These are phyloP conservation scores for Lunularia cruciata DNA, from an alignment of 225 moss, liverwort and hornwort species.

Conservation along the genomic window DNA sequence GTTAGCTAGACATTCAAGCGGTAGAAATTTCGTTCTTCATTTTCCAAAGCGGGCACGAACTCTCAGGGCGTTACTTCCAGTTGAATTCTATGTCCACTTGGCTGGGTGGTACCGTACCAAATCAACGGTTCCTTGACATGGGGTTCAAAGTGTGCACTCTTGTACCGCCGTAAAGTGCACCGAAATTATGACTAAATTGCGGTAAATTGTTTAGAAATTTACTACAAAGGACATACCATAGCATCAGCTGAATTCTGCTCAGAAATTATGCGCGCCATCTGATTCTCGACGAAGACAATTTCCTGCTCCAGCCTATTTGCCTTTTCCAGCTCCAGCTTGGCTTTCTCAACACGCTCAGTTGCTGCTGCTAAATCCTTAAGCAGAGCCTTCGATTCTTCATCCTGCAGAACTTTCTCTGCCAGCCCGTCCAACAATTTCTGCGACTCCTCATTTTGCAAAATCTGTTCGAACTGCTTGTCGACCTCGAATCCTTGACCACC, in stretches of 20 bases:
- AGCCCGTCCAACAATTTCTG: slow-evolving; percentile 33
- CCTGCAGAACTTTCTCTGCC: slow-evolving; percentile 31
- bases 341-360: slow-evolving; percentile 64
- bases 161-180: too few relatives aligned
- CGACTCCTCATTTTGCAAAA: slow-evolving; percentile 26
- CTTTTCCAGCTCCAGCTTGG: slow-evolving; percentile 67
- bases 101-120: too few relatives aligned
- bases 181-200: too few relatives aligned
- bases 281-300: slow-evolving; percentile 44
- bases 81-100: too few relatives aligned
- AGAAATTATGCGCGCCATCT: slow-evolving; percentile 55
- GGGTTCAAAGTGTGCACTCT: too few relatives aligned
- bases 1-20: too few relatives aligned
- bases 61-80: too few relatives aligned
- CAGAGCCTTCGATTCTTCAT: slow-evolving; percentile 52
- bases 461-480: slow-evolving; percentile 27
- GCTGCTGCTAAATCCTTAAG: slow-evolving; percentile 77
- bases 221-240: slow-evolving; percentile 58
- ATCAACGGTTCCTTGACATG: too few relatives aligned
- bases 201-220: too few relatives aligned
- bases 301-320: slow-evolving; percentile 59
- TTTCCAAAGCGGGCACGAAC: too few relatives aligned
- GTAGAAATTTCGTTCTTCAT: too few relatives aligned
- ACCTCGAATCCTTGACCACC: slow-evolving; percentile 28
- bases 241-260: slow-evolving; percentile 64